A percentile compares a stretch with the other conserved stretches of the same genome.
These are phyloP conservation scores for Plectosphaerella plurivora DNA, from an alignment of 2,329 filamentous ascomycete species.

Conservation along the genomic window DNA sequence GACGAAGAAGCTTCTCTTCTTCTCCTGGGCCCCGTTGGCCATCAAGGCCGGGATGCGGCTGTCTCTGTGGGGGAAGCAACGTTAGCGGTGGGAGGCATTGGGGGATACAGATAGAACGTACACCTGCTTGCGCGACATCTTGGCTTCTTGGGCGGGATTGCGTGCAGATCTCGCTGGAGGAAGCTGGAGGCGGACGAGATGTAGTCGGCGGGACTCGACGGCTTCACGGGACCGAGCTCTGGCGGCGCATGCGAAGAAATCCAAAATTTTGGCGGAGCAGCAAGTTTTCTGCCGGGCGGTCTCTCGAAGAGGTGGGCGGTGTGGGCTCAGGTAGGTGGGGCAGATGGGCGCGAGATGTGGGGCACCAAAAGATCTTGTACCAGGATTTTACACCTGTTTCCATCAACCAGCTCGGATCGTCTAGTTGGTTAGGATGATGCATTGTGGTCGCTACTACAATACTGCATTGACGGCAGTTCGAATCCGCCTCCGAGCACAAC, in stretches of 20 bases:
- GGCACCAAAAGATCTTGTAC: too few species aligned
- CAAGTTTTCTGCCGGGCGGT: constrained; percentile 36
- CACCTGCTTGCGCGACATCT: constrained; percentile 58
- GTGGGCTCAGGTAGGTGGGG: too few species aligned
- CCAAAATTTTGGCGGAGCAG: constrained; percentile 28
- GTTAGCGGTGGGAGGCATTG: background rate
- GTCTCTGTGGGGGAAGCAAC: constrained; percentile 49
- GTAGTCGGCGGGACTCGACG: constrained; percentile 4
- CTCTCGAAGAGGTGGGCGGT: background rate
- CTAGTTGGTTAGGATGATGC: too few species aligned
- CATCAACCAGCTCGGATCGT: too few species aligned
- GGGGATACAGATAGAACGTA: constrained; percentile 22
- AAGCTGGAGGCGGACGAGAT: constrained; percentile 5
- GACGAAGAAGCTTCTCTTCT: constrained; percentile 97
- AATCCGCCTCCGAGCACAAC: too few species aligned
- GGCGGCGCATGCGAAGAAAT: constrained; percentile 16
- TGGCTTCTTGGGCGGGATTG: constrained; percentile 17
- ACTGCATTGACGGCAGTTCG: too few species aligned
- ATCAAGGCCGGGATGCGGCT: constrained; percentile 88
- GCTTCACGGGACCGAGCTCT: constrained; percentile 5
- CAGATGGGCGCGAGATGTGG: too few species aligned
- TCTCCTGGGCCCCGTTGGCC: constrained; percentile 86
- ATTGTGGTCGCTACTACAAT: too few species aligned
- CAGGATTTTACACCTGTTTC: too few species aligned
- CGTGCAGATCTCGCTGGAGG: background rate